Percentiles rank a stretch among this genome's conserved stretches.
phyloP scores from a whole-genome alignment of 495 filamentous ascomycete genomes.

The Chaetomium fimeti region DNA sequence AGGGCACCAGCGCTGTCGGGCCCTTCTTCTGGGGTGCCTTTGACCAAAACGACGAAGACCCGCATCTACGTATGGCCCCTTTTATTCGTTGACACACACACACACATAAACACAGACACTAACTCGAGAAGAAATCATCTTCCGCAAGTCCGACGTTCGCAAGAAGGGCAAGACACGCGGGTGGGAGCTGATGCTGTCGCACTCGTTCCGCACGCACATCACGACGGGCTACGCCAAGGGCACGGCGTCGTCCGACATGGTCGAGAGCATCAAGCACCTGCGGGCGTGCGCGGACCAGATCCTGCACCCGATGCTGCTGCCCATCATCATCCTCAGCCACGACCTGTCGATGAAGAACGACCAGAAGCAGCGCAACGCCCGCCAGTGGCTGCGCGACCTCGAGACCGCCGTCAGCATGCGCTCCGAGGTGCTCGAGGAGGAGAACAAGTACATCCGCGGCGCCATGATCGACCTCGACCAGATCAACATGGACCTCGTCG shows the following conservation, averaged over 20 bases:
- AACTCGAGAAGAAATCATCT: constrained; percentile 48
- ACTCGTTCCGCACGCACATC: constrained; percentile 50
- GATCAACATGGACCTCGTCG: constrained; percentile 56
- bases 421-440: constrained; percentile 52
- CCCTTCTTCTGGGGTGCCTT: constrained; percentile 57
- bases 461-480: constrained; percentile 53
- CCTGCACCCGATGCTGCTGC: constrained; percentile 54
- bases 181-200: constrained; percentile 59
- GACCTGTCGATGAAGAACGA: constrained; percentile 50
- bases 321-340: constrained; percentile 53
- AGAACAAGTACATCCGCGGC: constrained; percentile 44
- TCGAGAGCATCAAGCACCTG: constrained; percentile 46
- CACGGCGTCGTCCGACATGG: constrained; percentile 51
- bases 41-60: constrained; percentile 51
- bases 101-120: not conserved
- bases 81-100: not conserved
- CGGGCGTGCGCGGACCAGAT: constrained; percentile 45
- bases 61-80: constrained; percentile 47
- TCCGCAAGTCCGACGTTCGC: constrained; percentile 56
- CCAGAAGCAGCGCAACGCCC: constrained; percentile 54
- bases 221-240: constrained; percentile 57
- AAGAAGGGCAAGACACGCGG: constrained; percentile 58
- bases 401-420: constrained; percentile 60
- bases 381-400: constrained; percentile 55
- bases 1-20: constrained; percentile 51